These are phyloP conservation scores for Trichoderma afroharzianum DNA, from an alignment of 2,329 filamentous ascomycete genomes.

Conservation along the genomic window DNA sequence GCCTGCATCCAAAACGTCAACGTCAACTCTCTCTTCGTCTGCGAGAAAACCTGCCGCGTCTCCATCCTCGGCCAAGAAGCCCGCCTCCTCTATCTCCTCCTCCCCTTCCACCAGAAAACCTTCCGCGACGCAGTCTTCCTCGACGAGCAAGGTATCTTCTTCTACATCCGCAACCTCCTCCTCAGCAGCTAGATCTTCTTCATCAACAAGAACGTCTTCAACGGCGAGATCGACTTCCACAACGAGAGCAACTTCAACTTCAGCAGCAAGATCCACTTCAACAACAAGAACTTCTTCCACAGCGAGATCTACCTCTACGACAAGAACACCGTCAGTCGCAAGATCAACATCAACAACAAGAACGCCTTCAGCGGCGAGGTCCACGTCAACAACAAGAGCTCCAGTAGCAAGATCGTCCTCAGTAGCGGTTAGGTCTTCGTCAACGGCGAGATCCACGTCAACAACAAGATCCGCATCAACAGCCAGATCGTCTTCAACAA, in stretches of 20 bases:
- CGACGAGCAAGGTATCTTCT: neutral
- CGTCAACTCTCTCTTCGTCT: neutral
- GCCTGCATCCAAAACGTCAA: neutral
- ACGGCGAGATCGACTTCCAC: neutral
- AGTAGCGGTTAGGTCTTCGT: neutral
- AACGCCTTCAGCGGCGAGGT: neutral
- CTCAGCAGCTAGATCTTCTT: neutral
- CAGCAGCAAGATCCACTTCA: neutral
- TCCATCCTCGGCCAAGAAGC: conserved; percentile 7
- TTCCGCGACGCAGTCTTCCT: neutral
- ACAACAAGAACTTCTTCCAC: neutral
- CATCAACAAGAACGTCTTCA: neutral
- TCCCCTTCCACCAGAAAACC: neutral
- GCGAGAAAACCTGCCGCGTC: conserved; percentile 4
- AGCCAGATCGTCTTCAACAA: neutral
- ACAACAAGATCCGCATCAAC: neutral
- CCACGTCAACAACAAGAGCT: neutral
- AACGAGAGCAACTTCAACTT: neutral
- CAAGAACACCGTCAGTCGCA: neutral
- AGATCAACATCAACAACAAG: neutral
- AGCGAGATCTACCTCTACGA: neutral
- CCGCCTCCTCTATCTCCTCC: neutral
- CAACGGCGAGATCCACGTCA: neutral
- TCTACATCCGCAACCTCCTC: neutral
- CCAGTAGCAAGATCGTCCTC: neutral